Evolutionary conservation across 495 filamentous ascomycete species (phyloP), one percentile per base, ranked within the genome.

Genomic region (Amorphotheca resinae): DNA sequence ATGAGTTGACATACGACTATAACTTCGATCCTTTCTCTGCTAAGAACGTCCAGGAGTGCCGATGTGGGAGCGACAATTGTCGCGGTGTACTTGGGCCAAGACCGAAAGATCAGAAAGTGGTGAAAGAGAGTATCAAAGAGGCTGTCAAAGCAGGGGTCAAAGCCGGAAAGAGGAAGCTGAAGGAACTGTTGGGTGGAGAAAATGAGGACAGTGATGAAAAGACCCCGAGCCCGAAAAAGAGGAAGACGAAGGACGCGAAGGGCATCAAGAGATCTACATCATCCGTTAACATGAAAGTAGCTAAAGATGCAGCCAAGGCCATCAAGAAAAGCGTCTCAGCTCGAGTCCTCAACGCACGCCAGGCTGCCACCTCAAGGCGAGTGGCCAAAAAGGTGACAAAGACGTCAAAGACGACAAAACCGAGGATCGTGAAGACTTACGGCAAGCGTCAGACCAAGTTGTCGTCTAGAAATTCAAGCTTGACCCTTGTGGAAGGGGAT

Each of bases 1-100:
- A 95, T 38, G 91, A 98, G 58, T 65, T 98, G 46, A 96, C 87
- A n/a, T 98, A 98, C 61, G 91, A 98, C 68, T 98, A 98, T 71
- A 98, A 98, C 60, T 98, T 98, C 58, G 83, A 95, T 72, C 84
- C 80, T 30, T 87, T 83, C 57, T 84, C 77, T 14, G 73, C 74
- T 56, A 84, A 84, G 65, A 85, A 85, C 59, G 79, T 85, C 41
- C 84, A 88, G 58, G 68, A 81, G 59, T 93, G 85, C 56, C 75
- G 82, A 42, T 93, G 85, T 63, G 85, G 85, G 49, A 70, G 79
- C 45, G 59, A 70, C 14, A 80, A 79, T 42, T 93, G 85, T 60
- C 74, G 84, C 45, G 84, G 85, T 33, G 73, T 86, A 25, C 67
- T 93, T 31, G 85, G 85, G 2, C 80, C 80, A 4, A 82, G 79